Base-by-base conservation (phyloP, 1,284 basidiomycete species). In the Takashimella tepidaria region DNA sequence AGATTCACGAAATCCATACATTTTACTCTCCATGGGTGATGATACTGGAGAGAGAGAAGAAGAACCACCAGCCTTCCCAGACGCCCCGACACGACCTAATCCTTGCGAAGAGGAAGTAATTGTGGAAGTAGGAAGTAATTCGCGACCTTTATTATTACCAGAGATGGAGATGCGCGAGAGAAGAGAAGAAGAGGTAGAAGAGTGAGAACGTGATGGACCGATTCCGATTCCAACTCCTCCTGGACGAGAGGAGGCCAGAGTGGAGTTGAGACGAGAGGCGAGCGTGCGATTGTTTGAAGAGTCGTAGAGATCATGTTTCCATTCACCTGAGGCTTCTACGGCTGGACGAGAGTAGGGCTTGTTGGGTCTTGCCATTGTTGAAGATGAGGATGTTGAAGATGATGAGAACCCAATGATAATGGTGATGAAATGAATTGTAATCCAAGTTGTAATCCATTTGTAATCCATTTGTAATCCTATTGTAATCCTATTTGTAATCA, bases 231-330 rank as follows among this genome's bases (percentile, higher is more conserved):
- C 6, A n/a, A n/a, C n/a, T n/a, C n/a, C n/a, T n/a, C n/a, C n/a
- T n/a, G n/a, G n/a, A n/a, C n/a, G n/a, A n/a, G n/a, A n/a, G n/a
- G 41, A 20, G n/a, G 57, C n/a, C 10, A 19, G 3, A 27, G 53
- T 54, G 11, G 46, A 46, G n/a, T 50, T 48, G 37, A 63, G 41
- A 3, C 63, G 55, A n/a, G 61, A 56, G 2, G 67, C 53, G 27
- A 66, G 59, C 3, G 63, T 47, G 41, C 45, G 54, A n/a, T n/a
- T n/a, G n/a, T n/a, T n/a, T 50, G 49, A 47, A 41, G 40, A 41
- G 37, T 61, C 50, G 55, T 69, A 61, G 19, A 72, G 59, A 52
- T 74, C 72, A 56, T 74, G 72, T 54, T 64, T 72, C 72, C 72
- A 74, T 42, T 53, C 42, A 12, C 61, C 61, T 21, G 44, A 43